phyloP scores from a whole-genome alignment of 306 rosid genomes.

The Vigna unguiculata region DNA sequence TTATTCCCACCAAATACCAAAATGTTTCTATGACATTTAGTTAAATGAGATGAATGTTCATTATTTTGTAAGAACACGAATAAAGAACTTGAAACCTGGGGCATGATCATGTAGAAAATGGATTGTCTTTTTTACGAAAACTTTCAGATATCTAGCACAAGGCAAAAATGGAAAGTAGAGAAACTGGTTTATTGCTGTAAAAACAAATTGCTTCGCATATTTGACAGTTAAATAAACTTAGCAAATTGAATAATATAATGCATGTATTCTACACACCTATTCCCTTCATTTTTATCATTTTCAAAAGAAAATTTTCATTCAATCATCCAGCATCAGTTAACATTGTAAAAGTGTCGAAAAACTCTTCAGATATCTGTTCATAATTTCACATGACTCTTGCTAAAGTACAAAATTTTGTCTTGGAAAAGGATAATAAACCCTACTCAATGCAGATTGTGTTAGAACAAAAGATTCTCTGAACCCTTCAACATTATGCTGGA shows the following conservation, averaged over 20 bases:
- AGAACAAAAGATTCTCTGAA: constrained; percentile 66
- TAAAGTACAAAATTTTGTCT: too few relatives aligned
- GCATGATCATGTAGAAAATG: background rate
- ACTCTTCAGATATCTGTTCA: constrained; percentile 45
- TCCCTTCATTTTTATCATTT: background rate
- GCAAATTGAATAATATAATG: background rate
- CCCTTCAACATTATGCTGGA: constrained; percentile 72
- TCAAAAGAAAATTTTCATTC: background rate
- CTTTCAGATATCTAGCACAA: background rate
- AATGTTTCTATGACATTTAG: background rate
- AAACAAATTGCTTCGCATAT: constrained; percentile 43
- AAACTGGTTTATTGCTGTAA: background rate
- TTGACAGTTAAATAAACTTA: background rate
- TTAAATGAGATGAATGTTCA: background rate
- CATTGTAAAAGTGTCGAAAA: constrained; percentile 12
- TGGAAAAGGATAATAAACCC: too few relatives aligned
- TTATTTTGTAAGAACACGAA: background rate
- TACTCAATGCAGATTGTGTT: constrained; percentile 62
- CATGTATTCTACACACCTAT: background rate
- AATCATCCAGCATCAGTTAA: constrained; percentile 32
- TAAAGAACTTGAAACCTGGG: background rate
- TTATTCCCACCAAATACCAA: background rate
- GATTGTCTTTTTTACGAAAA: background rate
- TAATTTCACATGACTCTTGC: background rate
- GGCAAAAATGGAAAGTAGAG: background rate